Evolutionary conservation across 1,139 yeast species (phyloP).

Genomic region (Saccharomyces hybrid): DNA sequence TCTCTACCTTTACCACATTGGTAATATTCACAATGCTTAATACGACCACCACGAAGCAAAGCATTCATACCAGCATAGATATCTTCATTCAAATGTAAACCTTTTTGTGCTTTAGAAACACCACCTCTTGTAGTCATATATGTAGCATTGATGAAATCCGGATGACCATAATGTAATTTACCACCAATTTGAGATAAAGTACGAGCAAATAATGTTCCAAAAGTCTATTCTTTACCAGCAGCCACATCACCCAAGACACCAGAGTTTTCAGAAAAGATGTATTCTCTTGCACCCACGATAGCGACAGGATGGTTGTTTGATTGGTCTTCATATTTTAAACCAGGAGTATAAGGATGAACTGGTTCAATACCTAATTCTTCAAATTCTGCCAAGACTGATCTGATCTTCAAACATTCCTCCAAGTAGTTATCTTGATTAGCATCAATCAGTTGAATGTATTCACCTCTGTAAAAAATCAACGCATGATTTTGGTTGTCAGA

Average conservation of each 20-base stretch:
- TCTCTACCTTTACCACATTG: slow-evolving; percentile 86
- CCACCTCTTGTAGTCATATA: slow-evolving; percentile 99
- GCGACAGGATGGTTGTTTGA: slow-evolving; percentile 75
- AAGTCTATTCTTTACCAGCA: slow-evolving; percentile 99
- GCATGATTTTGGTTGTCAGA: too few species aligned
- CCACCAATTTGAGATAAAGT: slow-evolving; percentile 98
- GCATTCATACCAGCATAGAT: slow-evolving; percentile 99
- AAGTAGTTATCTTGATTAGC: too few species aligned
- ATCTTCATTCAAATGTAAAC: slow-evolving; percentile 97
- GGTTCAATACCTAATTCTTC: too few species aligned
- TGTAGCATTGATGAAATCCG: slow-evolving; percentile 92
- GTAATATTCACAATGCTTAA: slow-evolving; percentile 97
- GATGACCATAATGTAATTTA: slow-evolving; percentile 98
- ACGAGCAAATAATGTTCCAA: slow-evolving; percentile 96
- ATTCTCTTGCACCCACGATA: slow-evolving; percentile 98
- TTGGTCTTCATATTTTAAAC: slow-evolving; percentile 35
- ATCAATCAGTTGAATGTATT: too few species aligned
- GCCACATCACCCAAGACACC: slow-evolving; percentile 99
- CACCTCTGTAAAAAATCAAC: too few species aligned
- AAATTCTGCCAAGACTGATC: too few species aligned
- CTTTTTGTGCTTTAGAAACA: slow-evolving; percentile 98
- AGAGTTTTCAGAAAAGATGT: slow-evolving; percentile 96
- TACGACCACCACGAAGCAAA: slow-evolving; percentile 94
- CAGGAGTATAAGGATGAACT: too few species aligned
- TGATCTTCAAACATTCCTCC: too few species aligned